Base-by-base conservation (phyloP, 2,329 filamentous ascomycete genomes). In the Fusarium mundagurra region DNA sequence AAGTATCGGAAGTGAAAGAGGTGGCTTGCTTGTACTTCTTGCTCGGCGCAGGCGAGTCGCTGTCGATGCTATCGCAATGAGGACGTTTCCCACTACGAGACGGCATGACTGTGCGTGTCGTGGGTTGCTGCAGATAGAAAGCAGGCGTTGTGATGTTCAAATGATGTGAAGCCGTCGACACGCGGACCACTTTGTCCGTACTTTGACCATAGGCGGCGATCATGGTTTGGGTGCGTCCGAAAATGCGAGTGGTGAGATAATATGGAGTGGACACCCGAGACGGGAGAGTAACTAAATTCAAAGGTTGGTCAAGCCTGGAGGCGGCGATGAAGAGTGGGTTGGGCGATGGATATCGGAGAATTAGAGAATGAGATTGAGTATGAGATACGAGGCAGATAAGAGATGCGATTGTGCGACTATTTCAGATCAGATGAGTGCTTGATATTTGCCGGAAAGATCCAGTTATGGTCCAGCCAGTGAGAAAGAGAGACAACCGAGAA, bases 1-100 rank as follows among this genome's bases (percentile, higher is more conserved):
- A 79, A 17, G 58, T 65, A 39, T 75, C 66, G 13, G 77, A 79
- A 22, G 69, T 69, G 69, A 79, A 71, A 22, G 77, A 78, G 11
- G 71, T 75, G 29, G 76, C 64, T 57, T 78, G 77, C 50, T 79
- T 79, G 51, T 69, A 70, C 58, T 79, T 79, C 45, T 79, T 79
- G 60, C 48, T 76, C 5, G 77, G 74, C 22, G 77, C 65, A 31
- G 71, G 67, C n/a, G 76, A 72, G 33, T 73, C 69, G 14, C 53
- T 64, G 16, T 72, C 73, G 59, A 71, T 63, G 39, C 66, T 76
- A 43, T 74, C 70, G 13, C 69, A 75, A 64, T 68, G 76, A 36
- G 68, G 69, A 34, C 77, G 77, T 51, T 79, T 79, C 16, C 71
- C 74, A n/a, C 60, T 64, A n/a, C 68, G 72, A 29, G 70, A 58